These are phyloP conservation scores for Suillus clintonianus DNA, from an alignment of 768 basidiomycete species.

Conservation along the genomic window DNA sequence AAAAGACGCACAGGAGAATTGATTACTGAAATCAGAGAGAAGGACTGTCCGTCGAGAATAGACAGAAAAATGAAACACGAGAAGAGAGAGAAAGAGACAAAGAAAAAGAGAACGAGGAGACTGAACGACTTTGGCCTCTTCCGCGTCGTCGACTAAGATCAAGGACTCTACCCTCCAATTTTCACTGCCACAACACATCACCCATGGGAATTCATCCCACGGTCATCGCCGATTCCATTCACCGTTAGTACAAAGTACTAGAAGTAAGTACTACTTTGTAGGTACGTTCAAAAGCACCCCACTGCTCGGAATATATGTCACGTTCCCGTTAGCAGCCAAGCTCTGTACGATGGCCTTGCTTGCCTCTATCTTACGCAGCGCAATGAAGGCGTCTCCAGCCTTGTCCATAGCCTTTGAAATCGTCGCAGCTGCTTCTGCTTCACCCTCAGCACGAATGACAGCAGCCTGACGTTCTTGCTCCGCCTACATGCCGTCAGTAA, in stretches of 20 bases:
- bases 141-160: conserved; percentile 25
- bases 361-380: conserved; percentile 95
- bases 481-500: conserved; percentile 56
- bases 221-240: conserved; percentile 18
- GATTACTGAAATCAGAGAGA: conserved; percentile 33
- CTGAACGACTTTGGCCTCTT: conserved; percentile 16
- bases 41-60: conserved; percentile 46
- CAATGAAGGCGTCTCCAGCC: conserved; percentile 95
- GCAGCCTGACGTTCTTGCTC: conserved; percentile 99
- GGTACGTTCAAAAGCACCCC: conserved; percentile 85
- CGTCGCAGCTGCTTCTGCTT: conserved; percentile 94
- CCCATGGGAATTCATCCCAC: conserved; percentile 23
- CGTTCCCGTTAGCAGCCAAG: conserved; percentile 75
- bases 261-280: conserved; percentile 35
- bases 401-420: conserved; percentile 89
- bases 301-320: conserved; percentile 85
- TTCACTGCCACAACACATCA: conserved; percentile 23
- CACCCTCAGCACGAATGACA: conserved; percentile 97
- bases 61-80: conserved; percentile 35
- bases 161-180: conserved; percentile 14
- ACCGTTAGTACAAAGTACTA: neutral
- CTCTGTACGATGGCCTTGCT: conserved; percentile 96
- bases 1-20: conserved; percentile 28
- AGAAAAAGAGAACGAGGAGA: conserved; percentile 32
- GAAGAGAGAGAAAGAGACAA: conserved; percentile 33